These are phyloP conservation scores for Chaetomium sp. DNA, from an alignment of 2,329 filamentous ascomycete genomes.

Conservation along the genomic window DNA sequence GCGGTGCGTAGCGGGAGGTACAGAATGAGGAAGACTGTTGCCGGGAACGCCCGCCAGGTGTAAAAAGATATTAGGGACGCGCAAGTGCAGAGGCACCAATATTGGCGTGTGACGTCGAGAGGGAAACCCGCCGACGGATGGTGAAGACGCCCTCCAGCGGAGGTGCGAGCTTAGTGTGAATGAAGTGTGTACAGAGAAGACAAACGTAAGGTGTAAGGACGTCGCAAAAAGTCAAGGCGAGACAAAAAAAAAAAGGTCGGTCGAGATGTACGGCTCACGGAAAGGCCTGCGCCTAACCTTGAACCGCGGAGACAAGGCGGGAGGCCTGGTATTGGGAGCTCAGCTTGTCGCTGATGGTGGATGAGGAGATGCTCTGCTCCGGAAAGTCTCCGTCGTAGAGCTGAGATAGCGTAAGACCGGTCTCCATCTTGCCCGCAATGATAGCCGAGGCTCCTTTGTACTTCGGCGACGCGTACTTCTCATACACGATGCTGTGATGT, in stretches of 20 bases:
- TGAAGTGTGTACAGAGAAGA: conserved; percentile 6
- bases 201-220: neutral
- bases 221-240: neutral
- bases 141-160: conserved; percentile 1
- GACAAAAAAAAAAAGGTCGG: neutral
- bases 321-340: neutral
- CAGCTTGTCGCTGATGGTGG: conserved; percentile 2
- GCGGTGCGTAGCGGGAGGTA: neutral
- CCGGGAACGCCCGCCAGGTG: conserved; percentile 1
- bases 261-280: neutral
- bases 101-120: neutral
- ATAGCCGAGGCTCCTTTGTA: conserved; percentile 80
- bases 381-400: conserved; percentile 6
- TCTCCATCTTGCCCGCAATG: conserved; percentile 67
- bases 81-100: neutral
- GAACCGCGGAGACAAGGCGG: neutral
- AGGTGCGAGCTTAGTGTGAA: conserved; percentile 3
- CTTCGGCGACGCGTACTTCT: conserved; percentile 83
- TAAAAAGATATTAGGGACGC: conserved; percentile 4
- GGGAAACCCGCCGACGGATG: neutral
- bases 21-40: neutral
- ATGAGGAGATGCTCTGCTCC: neutral
- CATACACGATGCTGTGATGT: conserved; percentile 81
- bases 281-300: neutral
- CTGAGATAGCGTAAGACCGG: conserved; percentile 48